Conservation (phyloP, 108 stramenopile genomes). For the Nitzschia sp. region DNA sequence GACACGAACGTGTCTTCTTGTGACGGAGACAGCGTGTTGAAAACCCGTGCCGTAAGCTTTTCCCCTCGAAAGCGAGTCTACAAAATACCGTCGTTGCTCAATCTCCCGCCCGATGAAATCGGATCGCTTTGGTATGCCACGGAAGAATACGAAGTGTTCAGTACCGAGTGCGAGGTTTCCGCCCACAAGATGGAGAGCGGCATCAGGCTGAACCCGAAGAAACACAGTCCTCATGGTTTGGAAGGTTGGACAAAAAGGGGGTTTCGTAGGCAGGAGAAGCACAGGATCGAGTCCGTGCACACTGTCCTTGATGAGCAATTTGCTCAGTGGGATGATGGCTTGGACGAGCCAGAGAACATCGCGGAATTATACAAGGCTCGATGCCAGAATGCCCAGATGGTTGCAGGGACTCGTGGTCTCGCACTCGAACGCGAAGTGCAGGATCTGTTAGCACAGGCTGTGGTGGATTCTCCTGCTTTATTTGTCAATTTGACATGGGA, state of each 20-base stretch:
- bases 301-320: slow-evolving; percentile 12
- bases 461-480: not conserved
- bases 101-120: not conserved
- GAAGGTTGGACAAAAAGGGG: slow-evolving; percentile 15
- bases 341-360: slow-evolving; percentile 6
- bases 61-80: not conserved
- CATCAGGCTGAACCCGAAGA: slow-evolving; percentile 4
- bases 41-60: not conserved
- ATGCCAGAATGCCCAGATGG: slow-evolving; percentile 2
- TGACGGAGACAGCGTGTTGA: not conserved
- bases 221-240: not conserved
- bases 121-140: slow-evolving; percentile 2
- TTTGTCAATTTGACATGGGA: not conserved
- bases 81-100: not conserved
- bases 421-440: slow-evolving; percentile 5
- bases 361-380: slow-evolving; percentile 11
- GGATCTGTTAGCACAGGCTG: not conserved
- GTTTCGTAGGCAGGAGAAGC: not conserved
- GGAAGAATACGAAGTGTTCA: slow-evolving; percentile 8
- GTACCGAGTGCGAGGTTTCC: slow-evolving; percentile 3
- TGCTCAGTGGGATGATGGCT: slow-evolving; percentile 15
- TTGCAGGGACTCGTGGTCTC: slow-evolving; percentile 9
- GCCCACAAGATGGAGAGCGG: not conserved
- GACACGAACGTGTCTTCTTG: no score
- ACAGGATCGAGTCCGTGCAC: slow-evolving; percentile 5